A percentile compares a stretch with the other conserved stretches of the same genome.
Evolutionary conservation across 768 basidiomycete species (phyloP).

Genomic region (Kwoniella europaea): DNA sequence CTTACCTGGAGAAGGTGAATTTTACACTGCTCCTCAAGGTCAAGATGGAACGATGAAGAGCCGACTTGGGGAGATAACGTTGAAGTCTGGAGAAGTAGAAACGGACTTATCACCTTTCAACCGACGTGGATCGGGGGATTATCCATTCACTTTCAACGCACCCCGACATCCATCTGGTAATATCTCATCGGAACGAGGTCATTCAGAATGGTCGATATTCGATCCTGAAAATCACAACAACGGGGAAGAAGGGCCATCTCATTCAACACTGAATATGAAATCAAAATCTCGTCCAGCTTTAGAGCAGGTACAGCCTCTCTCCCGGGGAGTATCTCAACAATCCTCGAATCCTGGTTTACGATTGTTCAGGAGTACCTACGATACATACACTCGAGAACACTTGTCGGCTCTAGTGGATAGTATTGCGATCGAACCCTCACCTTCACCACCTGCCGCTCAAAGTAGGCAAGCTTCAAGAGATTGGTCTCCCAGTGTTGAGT

Average conservation of each 20-base stretch:
- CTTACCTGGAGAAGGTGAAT: slow-evolving; percentile 5
- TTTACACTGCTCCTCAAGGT: slow-evolving; percentile 16
- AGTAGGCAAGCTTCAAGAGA: slow-evolving; percentile 21
- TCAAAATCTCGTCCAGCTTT: background rate
- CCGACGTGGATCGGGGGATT: slow-evolving; percentile 24
- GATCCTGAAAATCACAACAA: slow-evolving; percentile 13
- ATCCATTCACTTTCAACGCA: slow-evolving; percentile 45
- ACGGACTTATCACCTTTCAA: slow-evolving; percentile 46
- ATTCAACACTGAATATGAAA: slow-evolving; percentile 23
- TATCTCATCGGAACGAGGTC: background rate
- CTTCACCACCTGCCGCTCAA: slow-evolving; percentile 35
- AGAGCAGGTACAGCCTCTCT: slow-evolving; percentile 6
- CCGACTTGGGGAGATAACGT: slow-evolving; percentile 19
- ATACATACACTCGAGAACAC: slow-evolving; percentile 93
- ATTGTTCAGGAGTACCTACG: slow-evolving; percentile 91
- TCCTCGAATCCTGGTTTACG: slow-evolving; percentile 38
- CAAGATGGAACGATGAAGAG: slow-evolving; percentile 9
- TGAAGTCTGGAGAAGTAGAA: slow-evolving; percentile 34
- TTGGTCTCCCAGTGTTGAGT: slow-evolving; percentile 31
- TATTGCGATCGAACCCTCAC: slow-evolving; percentile 66
- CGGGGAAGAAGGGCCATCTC: slow-evolving; percentile 21
- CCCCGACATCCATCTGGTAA: slow-evolving; percentile 25
- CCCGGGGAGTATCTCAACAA: slow-evolving; percentile 14
- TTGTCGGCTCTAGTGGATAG: slow-evolving; percentile 92
- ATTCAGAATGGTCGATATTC: slow-evolving; percentile 12